Evolutionary conservation across 768 basidiomycete species (phyloP), one percentile per base, ranked within the genome.

Genomic region (Crepidotus variabilis): DNA sequence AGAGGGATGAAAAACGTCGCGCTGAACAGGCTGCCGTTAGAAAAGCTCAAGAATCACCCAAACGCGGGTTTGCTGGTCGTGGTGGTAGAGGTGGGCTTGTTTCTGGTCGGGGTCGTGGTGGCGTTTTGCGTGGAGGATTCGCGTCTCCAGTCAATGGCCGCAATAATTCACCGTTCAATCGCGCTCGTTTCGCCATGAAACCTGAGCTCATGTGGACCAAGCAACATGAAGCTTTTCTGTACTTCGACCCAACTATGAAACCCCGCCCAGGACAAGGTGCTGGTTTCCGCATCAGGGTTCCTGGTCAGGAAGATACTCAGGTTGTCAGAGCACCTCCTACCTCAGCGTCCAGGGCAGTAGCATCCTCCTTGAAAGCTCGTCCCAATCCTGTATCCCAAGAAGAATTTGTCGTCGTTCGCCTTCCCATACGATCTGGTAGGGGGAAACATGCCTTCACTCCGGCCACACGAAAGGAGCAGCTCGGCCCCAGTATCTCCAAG

Each of bases 161-260:
- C 33, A 69, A 63, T 39, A 65, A 67, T 22, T 64, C 68, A 23
- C 65, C 71, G 23, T 60, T 67, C 50, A 79, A 76, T 16, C 83
- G 82, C 50, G 76, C 81, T 45, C 89, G 89, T 83, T 91, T 81
- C 64, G 71, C 80, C 7, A 82, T 83, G 81, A 91, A 89, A 67
- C 90, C 90, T 8, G 91, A 93, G 64, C 79, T 79, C 47, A 78
- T 85, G 62, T 92, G 90, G 90, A 92, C 91, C 8, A 92, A 91
- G 65, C 88, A 91, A 53, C 83, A 86, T 61, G 90, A 92, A 63
- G 79, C 77, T 2, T 88, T 84, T 67, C 82, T 92, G 16, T 86
- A 85, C 72, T 78, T 81, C 50, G 88, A 91, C 50, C 63, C 76
- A 14, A 69, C 80, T 22, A 72, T 82, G 22, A 86, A 85, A 64